A percentile compares a stretch with the other conserved stretches of the same genome.
Evolutionary conservation across 2,329 filamentous ascomycete genomes (phyloP).

Genomic region (Alternaria alternata): DNA sequence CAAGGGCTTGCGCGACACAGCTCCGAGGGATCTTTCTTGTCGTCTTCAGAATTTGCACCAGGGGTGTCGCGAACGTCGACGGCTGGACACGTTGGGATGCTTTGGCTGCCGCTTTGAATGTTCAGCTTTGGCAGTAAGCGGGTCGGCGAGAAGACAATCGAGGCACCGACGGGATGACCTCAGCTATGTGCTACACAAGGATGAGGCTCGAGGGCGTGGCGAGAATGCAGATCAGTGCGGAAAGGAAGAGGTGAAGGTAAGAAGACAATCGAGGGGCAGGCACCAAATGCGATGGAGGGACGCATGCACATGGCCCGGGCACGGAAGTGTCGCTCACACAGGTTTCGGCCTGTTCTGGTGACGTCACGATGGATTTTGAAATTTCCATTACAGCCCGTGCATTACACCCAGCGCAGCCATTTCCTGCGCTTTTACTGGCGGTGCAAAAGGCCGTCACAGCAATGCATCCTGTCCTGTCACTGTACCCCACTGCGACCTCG

Average conservation of each 20-base stretch:
- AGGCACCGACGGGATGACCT: conserved; percentile 22
- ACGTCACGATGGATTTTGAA: conserved; percentile 27
- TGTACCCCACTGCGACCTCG: conserved; percentile 7
- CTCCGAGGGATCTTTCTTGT: conserved; percentile 6
- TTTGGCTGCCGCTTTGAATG: conserved; percentile 9
- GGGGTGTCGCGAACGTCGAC: conserved; percentile 2
- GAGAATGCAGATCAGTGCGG: conserved; percentile 35
- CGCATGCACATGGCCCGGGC: conserved; percentile 14
- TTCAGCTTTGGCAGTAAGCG: conserved; percentile 15
- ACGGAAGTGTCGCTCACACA: conserved; percentile 16
- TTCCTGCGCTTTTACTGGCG: conserved; percentile 5
- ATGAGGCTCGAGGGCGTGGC: conserved; percentile 32
- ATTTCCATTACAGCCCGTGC: conserved; percentile 25
- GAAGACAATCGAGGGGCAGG: conserved; percentile 19
- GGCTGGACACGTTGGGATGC: conserved; percentile 2
- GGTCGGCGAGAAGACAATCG: conserved; percentile 28
- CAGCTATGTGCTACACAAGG: conserved; percentile 24
- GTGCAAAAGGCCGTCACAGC: not conserved
- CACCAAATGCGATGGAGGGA: conserved; percentile 17
- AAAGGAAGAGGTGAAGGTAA: conserved; percentile 21
- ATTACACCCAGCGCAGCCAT: conserved; percentile 2
- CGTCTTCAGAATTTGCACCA: conserved; percentile 16
- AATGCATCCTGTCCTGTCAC: not conserved
- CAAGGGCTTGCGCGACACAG: conserved; percentile 17
- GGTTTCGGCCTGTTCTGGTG: conserved; percentile 20